phyloP scores from a whole-genome alignment of 371 early-diverging fungal species.

The Phascolomyces articulosus region DNA sequence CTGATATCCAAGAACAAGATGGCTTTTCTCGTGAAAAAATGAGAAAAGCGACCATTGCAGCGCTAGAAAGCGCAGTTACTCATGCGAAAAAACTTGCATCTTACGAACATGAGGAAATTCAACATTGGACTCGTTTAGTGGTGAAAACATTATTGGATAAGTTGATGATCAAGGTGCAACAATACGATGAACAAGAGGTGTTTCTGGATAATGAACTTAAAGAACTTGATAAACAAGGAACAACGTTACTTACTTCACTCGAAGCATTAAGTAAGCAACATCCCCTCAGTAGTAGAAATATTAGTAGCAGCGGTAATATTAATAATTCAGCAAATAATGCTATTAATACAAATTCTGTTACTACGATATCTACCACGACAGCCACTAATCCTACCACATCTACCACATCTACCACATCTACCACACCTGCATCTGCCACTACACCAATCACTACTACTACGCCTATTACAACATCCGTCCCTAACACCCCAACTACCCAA shows the following conservation, averaged over 20 bases:
- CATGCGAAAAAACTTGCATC: slow-evolving; percentile 64
- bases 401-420: background rate
- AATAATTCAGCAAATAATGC: background rate
- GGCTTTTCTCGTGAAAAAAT: slow-evolving; percentile 41
- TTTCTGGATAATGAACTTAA: slow-evolving; percentile 80
- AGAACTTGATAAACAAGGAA: slow-evolving; percentile 84
- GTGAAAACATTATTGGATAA: slow-evolving; percentile 86
- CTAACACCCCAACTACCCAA: background rate
- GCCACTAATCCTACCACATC: background rate
- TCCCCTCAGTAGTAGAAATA: background rate
- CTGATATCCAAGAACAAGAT: background rate
- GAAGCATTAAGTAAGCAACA: slow-evolving; percentile 27
- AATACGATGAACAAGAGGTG: slow-evolving; percentile 89
- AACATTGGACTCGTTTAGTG: slow-evolving; percentile 75
- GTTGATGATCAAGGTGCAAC: slow-evolving; percentile 84
- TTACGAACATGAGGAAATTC: slow-evolving; percentile 85
- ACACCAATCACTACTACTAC: background rate
- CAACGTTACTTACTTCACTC: slow-evolving; percentile 31
- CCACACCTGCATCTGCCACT: background rate
- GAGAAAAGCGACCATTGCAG: slow-evolving; percentile 55
- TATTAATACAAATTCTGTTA: background rate
- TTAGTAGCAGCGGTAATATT: too few species aligned
- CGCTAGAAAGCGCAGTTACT: slow-evolving; percentile 64
- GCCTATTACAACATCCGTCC: background rate
- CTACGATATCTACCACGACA: background rate